Conservation (phyloP, 1,284 basidiomycete species). For the Moesziomyces sp. region DNA sequence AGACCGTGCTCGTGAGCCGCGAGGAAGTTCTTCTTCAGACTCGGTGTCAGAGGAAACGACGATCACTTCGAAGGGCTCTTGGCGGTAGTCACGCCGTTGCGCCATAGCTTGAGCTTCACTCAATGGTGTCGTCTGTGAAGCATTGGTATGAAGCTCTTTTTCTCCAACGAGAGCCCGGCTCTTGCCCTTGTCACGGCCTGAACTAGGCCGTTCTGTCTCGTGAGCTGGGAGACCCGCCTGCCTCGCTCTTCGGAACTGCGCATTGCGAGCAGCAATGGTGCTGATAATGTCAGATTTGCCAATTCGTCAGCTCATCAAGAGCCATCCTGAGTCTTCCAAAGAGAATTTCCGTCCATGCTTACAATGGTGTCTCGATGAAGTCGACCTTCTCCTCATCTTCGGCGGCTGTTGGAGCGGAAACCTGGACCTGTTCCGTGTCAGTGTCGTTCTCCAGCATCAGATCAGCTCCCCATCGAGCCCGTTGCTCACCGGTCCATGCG, state of each 20-base stretch:
- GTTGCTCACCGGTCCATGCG: neutral
- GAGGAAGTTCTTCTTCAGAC: slow-evolving; percentile 3
- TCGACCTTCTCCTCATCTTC: slow-evolving; percentile 33
- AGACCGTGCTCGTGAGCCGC: neutral
- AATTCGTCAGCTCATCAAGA: neutral
- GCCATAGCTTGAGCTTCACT: neutral
- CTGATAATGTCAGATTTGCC: slow-evolving; percentile 1
- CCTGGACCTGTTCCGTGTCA: slow-evolving; percentile 4
- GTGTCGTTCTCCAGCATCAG: neutral
- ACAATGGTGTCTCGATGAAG: slow-evolving; percentile 49
- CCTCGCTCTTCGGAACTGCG: slow-evolving; percentile 24
- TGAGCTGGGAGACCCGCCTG: slow-evolving; percentile 1
- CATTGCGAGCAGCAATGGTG: slow-evolving; percentile 45
- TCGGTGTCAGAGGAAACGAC: slow-evolving; percentile 34
- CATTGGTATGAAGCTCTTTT: neutral
- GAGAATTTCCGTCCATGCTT: neutral
- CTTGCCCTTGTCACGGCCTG: neutral
- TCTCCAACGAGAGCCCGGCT: neutral
- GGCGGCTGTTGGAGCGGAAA: neutral
- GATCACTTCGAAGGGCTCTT: slow-evolving; percentile 18
- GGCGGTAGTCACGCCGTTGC: neutral
- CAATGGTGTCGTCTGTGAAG: neutral
- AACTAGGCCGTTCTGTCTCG: neutral
- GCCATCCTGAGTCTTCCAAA: neutral
- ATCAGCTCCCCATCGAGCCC: neutral